A percentile compares a stretch with the other conserved stretches of the same genome.
Evolutionary conservation across 345 rosid species (phyloP).

Genomic region (Diplotaxis tenuifolia): DNA sequence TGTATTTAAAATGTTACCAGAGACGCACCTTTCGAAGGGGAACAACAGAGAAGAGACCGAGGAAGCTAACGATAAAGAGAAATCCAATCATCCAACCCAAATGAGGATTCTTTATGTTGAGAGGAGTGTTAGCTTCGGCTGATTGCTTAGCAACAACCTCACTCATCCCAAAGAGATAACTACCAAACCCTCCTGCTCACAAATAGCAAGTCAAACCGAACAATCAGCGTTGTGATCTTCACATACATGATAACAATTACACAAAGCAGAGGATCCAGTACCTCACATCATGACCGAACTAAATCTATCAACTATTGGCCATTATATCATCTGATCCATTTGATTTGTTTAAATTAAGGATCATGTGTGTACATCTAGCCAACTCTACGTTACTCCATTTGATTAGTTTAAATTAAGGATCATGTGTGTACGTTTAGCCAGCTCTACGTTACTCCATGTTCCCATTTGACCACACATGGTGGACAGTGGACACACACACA

Average conservation of each 20-base stretch:
- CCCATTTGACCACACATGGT: conserved; percentile 22
- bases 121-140: conserved; percentile 46
- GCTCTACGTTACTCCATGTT: conserved; percentile 9
- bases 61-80: conserved; percentile 73
- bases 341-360: not conserved
- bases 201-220: conserved; percentile 1
- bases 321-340: not conserved
- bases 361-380: conserved; percentile 1
- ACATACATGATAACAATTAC: not conserved
- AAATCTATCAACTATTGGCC: not conserved
- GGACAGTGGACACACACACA: not conserved
- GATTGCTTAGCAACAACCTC: conserved; percentile 46
- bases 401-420: not conserved
- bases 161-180: conserved; percentile 66
- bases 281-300: not conserved
- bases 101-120: conserved; percentile 52
- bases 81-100: conserved; percentile 71
- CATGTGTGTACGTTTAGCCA: not conserved
- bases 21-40: conserved; percentile 64
- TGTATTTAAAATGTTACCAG: not conserved
- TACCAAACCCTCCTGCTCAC: conserved; percentile 60
- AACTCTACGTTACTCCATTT: not conserved
- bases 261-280: not conserved
- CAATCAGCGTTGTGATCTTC: not conserved
- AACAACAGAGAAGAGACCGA: conserved; percentile 69